Base-by-base conservation (phyloP, 257 asterid genomes). In the Buddleja alternifolia region DNA sequence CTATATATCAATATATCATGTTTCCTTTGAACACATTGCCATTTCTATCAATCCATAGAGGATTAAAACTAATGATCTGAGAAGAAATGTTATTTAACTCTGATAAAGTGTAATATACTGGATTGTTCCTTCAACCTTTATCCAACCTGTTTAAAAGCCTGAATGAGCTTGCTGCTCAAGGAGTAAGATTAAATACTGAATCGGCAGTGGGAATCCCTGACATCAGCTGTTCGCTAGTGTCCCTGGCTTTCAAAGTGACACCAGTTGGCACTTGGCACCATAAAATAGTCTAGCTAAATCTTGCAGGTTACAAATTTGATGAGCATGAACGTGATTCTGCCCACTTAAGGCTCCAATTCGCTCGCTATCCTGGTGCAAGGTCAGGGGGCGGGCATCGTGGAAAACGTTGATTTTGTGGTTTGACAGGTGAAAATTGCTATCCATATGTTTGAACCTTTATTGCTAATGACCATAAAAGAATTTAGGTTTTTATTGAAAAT, bases 291-390 rank as follows among this genome's bases (percentile, higher is more conserved):
- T 32, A 86, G 85, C 77, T 84, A 62, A 74, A 80, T 84, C 75
- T 83, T 85, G 88, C 95, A 88, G 92, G 90, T 78, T 88, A 85
- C 70, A 73, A 63, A 53, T 78, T 88, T 24, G 92, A 88, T 10
- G 86, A 83, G 73, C 85, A 78, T 56, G 95, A 88, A 34, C 87
- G 80, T 3, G 87, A 83, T 44, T 80, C 92, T 0, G 78, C 72
- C 63, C 51, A 61, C 52, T 67, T 88, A 56, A 80, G 83, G 77
- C 79, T 85, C 67, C 90, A 88, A 70, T 88, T 89, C 44, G 85
- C 92, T 53, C 88, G 87, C 72, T 39, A 75, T 72, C 83, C 87
- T 42, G 95, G 86, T 83, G 85, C 88, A 44, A 77, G 92, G 83
- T 78, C 87, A 60, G 87, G 87, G 68, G 83, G 84, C 16, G 85